Evolutionary conservation across 257 asterid genomes (phyloP).

Genomic region (Nicotiana obtusifolia): DNA sequence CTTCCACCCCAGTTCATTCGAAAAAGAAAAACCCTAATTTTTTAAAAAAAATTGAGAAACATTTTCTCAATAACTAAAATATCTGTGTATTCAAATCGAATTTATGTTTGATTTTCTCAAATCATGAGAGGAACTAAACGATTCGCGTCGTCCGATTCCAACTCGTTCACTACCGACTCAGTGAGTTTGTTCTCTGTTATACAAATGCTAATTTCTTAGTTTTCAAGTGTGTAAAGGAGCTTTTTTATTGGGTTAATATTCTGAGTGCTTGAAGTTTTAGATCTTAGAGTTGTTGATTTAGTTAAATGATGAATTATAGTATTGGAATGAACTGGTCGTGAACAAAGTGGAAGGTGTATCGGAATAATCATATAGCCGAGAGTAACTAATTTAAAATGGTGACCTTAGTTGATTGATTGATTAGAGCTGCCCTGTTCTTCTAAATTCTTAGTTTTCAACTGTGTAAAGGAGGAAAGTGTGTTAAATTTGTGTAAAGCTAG

Average conservation of each 20-base stretch:
- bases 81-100: not conserved
- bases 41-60: constrained; percentile 4
- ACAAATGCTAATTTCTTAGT: not conserved
- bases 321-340: not conserved
- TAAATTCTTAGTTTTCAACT: not conserved
- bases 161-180: constrained; percentile 49
- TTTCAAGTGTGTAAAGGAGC: not conserved
- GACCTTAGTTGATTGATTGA: not conserved
- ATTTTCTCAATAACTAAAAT: not conserved
- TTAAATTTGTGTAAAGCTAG: not conserved
- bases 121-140: constrained; percentile 89
- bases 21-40: constrained; percentile 30
- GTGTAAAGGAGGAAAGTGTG: not conserved
- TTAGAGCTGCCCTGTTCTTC: not conserved
- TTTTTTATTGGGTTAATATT: not conserved
- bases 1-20: not conserved
- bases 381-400: too few relatives aligned
- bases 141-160: constrained; percentile 48
- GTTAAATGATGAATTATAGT: not conserved
- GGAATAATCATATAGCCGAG: not conserved
- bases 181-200: constrained; percentile 29
- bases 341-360: not conserved
- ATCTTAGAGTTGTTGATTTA: too few relatives aligned
- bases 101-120: not conserved
- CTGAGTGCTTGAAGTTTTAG: not conserved